A percentile compares a stretch with the other conserved stretches of the same genome.
Conservation (phyloP, 805 yeast species). For the Cyberlindnera bimundalis region DNA sequence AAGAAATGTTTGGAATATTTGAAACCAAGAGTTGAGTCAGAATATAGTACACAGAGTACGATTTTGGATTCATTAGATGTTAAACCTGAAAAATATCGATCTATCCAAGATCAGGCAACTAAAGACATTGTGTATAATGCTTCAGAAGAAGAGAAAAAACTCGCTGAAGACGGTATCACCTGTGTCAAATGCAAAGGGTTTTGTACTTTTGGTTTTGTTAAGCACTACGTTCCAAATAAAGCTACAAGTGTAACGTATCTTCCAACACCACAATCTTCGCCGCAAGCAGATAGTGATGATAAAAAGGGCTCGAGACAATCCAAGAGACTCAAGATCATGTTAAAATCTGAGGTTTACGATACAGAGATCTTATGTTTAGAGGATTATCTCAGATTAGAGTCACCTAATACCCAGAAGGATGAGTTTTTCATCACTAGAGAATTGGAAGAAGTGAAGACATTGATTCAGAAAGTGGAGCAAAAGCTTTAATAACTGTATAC, state of each 20-base stretch:
- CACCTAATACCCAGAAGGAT: slow-evolving; percentile 9
- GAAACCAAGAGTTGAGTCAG: slow-evolving; percentile 22
- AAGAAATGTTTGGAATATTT: slow-evolving; percentile 23
- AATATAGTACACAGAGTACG: slow-evolving; percentile 21
- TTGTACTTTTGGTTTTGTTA: slow-evolving; percentile 35
- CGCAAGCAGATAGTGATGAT: slow-evolving; percentile 15
- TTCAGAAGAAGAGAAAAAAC: slow-evolving; percentile 11
- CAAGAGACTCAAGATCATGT: slow-evolving; percentile 25
- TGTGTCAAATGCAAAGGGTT: slow-evolving; percentile 36
- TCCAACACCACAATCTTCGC: slow-evolving; percentile 25
- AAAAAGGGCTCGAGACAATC: slow-evolving; percentile 19
- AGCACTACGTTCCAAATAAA: slow-evolving; percentile 18
- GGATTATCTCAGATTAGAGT: slow-evolving; percentile 21
- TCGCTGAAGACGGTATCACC: slow-evolving; percentile 30
- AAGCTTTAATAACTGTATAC: no score
- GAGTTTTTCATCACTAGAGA: slow-evolving; percentile 14
- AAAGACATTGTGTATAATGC: not conserved
- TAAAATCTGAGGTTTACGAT: slow-evolving; percentile 12
- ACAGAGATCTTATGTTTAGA: slow-evolving; percentile 20
- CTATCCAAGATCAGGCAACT: not conserved
- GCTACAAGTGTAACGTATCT: slow-evolving; percentile 7
- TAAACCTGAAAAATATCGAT: slow-evolving; percentile 13
- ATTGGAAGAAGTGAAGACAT: slow-evolving; percentile 17
- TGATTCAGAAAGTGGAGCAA: slow-evolving; percentile 17
- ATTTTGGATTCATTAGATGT: slow-evolving; percentile 15